phyloP scores from a whole-genome alignment of 805 yeast genomes.

The Saccharomyces eubayanus region DNA sequence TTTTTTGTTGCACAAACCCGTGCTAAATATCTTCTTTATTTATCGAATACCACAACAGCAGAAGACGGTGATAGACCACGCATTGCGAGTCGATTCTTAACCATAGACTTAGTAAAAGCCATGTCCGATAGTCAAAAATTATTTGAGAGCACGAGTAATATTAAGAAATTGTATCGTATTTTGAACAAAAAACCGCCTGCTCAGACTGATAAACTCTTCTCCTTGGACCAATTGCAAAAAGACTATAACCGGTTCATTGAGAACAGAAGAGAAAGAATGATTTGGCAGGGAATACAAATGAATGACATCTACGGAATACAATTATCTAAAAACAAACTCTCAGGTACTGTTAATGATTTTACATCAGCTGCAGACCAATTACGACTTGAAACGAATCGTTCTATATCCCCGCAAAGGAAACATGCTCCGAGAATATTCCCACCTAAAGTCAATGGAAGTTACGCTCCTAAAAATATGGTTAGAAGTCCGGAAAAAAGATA shows the following conservation, averaged over 20 bases:
- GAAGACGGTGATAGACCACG: conserved; percentile 20
- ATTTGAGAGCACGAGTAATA: conserved; percentile 14
- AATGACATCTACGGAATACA: conserved; percentile 15
- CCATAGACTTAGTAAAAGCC: conserved; percentile 20
- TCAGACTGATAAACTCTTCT: conserved; percentile 8
- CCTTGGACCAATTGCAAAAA: conserved; percentile 16
- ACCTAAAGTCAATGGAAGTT: not conserved
- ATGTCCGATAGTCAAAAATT: conserved; percentile 23
- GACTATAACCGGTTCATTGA: conserved; percentile 25
- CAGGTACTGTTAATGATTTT: conserved; percentile 11
- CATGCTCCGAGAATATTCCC: conserved; percentile 14
- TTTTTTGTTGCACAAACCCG: conserved; percentile 86
- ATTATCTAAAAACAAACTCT: conserved; percentile 11
- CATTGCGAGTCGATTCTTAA: conserved; percentile 23
- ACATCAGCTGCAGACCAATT: conserved; percentile 28
- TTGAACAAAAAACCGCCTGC: conserved; percentile 8
- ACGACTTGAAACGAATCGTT: conserved; percentile 4
- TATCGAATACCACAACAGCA: conserved; percentile 26
- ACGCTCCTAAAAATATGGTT: not conserved
- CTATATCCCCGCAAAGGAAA: conserved; percentile 3
- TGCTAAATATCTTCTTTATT: conserved; percentile 52
- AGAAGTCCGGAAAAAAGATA: conserved; percentile 5
- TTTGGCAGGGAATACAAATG: conserved; percentile 25
- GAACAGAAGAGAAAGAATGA: conserved; percentile 21
- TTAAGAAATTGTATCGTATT: conserved; percentile 17